Percentiles rank a stretch among this genome's conserved stretches.
Conservation (phyloP, 345 rosid species). For the Citrus cavaleriei region DNA sequence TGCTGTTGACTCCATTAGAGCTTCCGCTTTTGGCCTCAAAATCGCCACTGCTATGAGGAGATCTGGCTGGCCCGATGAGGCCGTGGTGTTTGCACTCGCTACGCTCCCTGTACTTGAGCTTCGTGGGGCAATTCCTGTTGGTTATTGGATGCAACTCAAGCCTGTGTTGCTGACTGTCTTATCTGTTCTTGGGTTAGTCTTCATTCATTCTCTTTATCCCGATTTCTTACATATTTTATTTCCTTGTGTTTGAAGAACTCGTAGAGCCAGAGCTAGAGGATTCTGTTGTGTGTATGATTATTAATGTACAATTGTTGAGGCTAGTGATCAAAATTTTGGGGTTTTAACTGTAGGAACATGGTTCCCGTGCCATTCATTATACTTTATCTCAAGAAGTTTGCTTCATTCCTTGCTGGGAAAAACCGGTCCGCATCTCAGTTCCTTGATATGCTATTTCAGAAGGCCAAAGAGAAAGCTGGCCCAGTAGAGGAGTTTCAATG, state of each 20-base stretch:
- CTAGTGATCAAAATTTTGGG: not conserved
- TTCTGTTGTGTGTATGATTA: not conserved
- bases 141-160: conserved; percentile 92
- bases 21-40: conserved; percentile 74
- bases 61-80: conserved; percentile 79
- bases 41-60: conserved; percentile 61
- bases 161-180: conserved; percentile 51
- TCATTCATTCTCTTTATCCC: not conserved
- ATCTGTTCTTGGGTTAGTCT: conserved; percentile 75
- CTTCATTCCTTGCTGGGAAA: conserved; percentile 59
- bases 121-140: conserved; percentile 95
- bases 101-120: conserved; percentile 91
- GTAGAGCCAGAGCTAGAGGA: not conserved
- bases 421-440: conserved; percentile 54
- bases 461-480: conserved; percentile 78
- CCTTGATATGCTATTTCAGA: conserved; percentile 59
- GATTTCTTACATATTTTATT: not conserved
- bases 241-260: not conserved
- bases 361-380: conserved; percentile 90
- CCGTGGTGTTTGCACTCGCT: conserved; percentile 85
- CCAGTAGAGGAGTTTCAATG: conserved; percentile 90
- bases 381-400: conserved; percentile 66
- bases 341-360: conserved; percentile 66
- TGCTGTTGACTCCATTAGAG: conserved; percentile 71
- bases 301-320: not conserved